phyloP scores from a whole-genome alignment of 108 stramenopile species.

The Pelagomonas calceolata region DNA sequence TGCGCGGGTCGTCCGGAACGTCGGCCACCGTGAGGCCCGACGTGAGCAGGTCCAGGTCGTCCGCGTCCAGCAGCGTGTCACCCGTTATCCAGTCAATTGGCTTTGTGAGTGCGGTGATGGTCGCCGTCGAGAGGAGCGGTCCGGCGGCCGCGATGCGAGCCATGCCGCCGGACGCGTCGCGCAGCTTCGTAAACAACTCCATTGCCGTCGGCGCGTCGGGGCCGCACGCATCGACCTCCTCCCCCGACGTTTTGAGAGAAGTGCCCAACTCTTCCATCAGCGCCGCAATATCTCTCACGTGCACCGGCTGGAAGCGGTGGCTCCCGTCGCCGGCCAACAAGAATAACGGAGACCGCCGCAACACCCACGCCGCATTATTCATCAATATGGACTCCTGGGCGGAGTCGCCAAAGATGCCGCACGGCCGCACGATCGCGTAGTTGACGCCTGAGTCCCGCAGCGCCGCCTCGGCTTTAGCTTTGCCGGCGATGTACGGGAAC shows the following conservation, averaged over 20 bases:
- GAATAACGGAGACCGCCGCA: background rate
- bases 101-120: background rate
- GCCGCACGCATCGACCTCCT: slow-evolving; percentile 1
- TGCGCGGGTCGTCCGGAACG: background rate
- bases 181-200: background rate
- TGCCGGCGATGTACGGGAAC: slow-evolving; percentile 2
- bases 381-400: background rate
- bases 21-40: slow-evolving; percentile 1
- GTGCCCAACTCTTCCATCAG: background rate
- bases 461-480: background rate
- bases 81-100: slow-evolving; percentile 7
- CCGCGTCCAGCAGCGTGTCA: slow-evolving; percentile 1
- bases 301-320: slow-evolving; percentile 1
- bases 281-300: slow-evolving; percentile 3
- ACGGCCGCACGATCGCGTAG: slow-evolving; percentile 9
- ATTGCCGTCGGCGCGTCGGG: background rate
- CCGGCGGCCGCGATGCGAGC: background rate
- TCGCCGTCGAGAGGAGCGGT: background rate
- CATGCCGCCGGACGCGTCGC: background rate
- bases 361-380: slow-evolving; percentile 9
- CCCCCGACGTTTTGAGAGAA: background rate
- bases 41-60: slow-evolving; percentile 6
- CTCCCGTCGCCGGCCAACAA: background rate
- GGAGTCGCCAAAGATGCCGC: slow-evolving; percentile 10
- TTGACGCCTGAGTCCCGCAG: background rate